Conservation (phyloP, 495 filamentous ascomycete species). For the Talaromyces trachyspermus region DNA sequence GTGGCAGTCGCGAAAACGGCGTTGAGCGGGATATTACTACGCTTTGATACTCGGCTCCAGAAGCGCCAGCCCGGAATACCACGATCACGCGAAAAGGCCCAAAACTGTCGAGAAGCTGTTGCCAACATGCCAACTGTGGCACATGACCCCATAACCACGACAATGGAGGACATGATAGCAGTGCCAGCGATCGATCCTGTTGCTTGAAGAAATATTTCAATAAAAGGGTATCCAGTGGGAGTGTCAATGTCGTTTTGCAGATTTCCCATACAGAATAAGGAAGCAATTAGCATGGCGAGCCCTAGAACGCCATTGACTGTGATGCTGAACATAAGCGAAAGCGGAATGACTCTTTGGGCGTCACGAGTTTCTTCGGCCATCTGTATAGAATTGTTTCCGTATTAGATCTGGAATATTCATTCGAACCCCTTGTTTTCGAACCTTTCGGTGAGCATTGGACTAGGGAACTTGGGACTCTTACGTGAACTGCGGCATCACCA, state of each 20-base stretch:
- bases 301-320: constrained; percentile 43
- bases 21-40: constrained; percentile 16
- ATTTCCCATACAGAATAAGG: constrained; percentile 47
- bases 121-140: constrained; percentile 48
- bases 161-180: constrained; percentile 41
- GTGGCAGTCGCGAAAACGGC: neutral
- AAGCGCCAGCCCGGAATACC: constrained; percentile 37
- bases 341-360: constrained; percentile 38
- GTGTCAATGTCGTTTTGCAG: constrained; percentile 27
- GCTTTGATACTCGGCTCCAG: constrained; percentile 12
- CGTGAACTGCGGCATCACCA: constrained; percentile 7
- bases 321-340: constrained; percentile 36
- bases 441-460: too few relatives aligned
- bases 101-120: constrained; percentile 50
- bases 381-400: constrained; percentile 24
- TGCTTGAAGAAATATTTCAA: constrained; percentile 47
- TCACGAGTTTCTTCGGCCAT: constrained; percentile 45
- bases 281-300: constrained; percentile 41
- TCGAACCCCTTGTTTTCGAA: too few relatives aligned
- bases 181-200: constrained; percentile 36
- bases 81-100: constrained; percentile 49
- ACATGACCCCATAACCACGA: constrained; percentile 40
- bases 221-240: constrained; percentile 42
- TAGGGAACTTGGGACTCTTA: constrained; percentile 9
- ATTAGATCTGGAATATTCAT: too few relatives aligned